phyloP scores from a whole-genome alignment of 2,329 filamentous ascomycete genomes.

The Xylariaceae sp. region DNA sequence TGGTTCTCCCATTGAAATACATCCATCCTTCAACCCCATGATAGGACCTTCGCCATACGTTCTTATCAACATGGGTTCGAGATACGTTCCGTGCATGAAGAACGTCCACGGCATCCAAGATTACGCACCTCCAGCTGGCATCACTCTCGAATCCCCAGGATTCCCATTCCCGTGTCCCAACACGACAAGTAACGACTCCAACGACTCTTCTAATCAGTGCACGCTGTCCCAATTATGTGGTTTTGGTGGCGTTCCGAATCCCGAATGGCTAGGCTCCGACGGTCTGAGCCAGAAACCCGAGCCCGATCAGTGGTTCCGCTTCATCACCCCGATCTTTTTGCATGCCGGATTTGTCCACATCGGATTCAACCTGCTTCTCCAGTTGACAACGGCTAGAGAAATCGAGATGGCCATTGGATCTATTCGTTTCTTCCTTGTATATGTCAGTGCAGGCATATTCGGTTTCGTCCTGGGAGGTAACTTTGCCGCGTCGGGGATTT shows the following conservation, averaged over 20 bases:
- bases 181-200: slow-evolving; percentile 56
- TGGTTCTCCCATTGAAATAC: slow-evolving; percentile 70
- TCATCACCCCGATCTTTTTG: slow-evolving; percentile 92
- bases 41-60: slow-evolving; percentile 89
- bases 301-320: slow-evolving; percentile 95
- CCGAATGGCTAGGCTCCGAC: slow-evolving; percentile 45
- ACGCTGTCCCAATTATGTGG: slow-evolving; percentile 78
- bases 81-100: slow-evolving; percentile 94
- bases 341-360: slow-evolving; percentile 94
- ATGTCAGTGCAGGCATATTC: slow-evolving; percentile 88
- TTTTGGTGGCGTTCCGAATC: slow-evolving; percentile 71
- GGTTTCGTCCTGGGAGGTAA: slow-evolving; percentile 94
- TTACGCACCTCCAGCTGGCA: slow-evolving; percentile 18
- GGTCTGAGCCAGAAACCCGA: slow-evolving; percentile 50
- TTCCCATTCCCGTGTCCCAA: slow-evolving; percentile 79
- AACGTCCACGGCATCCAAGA: slow-evolving; percentile 65
- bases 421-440: slow-evolving; percentile 83
- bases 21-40: slow-evolving; percentile 92
- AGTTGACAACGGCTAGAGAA: slow-evolving; percentile 83
- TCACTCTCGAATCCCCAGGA: slow-evolving; percentile 23
- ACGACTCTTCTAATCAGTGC: slow-evolving; percentile 54
- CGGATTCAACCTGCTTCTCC: slow-evolving; percentile 88
- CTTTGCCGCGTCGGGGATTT: slow-evolving; percentile 75
- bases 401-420: slow-evolving; percentile 90
- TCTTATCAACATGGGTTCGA: slow-evolving; percentile 93